A percentile compares a stretch with the other conserved stretches of the same genome.
These are phyloP conservation scores for Sporothrix phasma DNA, from an alignment of 2,329 filamentous ascomycete genomes.

Conservation along the genomic window DNA sequence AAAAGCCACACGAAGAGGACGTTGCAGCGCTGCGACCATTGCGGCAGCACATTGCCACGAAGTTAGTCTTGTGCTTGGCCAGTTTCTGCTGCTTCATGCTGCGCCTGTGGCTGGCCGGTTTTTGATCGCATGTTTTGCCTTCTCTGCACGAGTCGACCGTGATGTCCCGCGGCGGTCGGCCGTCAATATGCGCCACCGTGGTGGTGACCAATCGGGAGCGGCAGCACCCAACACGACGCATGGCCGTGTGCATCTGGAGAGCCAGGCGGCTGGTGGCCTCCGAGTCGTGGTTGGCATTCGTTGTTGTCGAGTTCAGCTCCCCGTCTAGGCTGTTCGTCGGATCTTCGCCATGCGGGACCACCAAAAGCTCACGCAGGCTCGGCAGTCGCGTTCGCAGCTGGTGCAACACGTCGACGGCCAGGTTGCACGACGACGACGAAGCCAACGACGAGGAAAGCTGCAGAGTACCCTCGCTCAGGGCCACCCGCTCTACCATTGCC, in stretches of 20 bases:
- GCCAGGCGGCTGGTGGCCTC: constrained; percentile 27
- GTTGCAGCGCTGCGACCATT: background rate
- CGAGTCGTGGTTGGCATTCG: background rate
- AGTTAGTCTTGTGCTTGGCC: background rate
- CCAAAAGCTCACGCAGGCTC: constrained; percentile 32
- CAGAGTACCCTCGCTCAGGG: constrained; percentile 37
- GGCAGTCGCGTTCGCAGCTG: constrained; percentile 32
- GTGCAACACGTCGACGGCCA: constrained; percentile 32
- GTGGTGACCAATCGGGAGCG: constrained; percentile 26
- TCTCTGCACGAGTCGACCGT: background rate
- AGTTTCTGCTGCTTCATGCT: background rate
- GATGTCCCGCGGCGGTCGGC: constrained; percentile 7
- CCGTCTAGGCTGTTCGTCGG: constrained; percentile 25
- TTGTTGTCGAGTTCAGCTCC: background rate
- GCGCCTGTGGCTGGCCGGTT: background rate
- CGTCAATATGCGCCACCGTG: constrained; percentile 31
- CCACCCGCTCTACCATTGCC: constrained; percentile 32
- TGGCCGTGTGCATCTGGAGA: constrained; percentile 23
- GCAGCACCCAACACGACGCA: constrained; percentile 1
- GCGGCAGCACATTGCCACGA: background rate
- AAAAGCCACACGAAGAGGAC: background rate
- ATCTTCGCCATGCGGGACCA: constrained; percentile 34
- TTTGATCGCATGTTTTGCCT: background rate
- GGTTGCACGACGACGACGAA: constrained; percentile 25
- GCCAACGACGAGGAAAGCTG: background rate